phyloP scores from a whole-genome alignment of 441 rosid genomes.

The Flueggea neowawraea region DNA sequence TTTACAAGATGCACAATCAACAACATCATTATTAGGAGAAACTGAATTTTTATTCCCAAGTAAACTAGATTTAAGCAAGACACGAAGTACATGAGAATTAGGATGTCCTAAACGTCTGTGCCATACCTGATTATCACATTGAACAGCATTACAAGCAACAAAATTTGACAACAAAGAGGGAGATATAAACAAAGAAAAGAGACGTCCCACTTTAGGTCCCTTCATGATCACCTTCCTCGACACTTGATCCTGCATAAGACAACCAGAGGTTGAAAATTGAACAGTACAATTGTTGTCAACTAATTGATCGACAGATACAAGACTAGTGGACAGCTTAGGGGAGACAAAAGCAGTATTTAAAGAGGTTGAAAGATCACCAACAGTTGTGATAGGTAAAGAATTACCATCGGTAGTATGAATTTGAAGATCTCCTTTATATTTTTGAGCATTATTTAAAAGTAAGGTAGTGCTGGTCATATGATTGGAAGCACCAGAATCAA shows the following conservation, averaged over 20 bases:
- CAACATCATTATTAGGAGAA: not conserved
- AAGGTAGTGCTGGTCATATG: not conserved
- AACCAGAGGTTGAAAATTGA: constrained; percentile 4
- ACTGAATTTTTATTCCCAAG: not conserved
- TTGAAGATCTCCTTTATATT: not conserved
- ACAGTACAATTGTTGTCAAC: not conserved
- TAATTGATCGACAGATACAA: not conserved
- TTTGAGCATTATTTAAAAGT: not conserved
- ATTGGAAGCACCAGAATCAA: constrained; percentile 6
- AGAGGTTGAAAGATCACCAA: constrained; percentile 3
- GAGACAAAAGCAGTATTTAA: not conserved
- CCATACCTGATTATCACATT: constrained; percentile 1
- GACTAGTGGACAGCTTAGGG: not conserved
- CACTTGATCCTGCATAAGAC: constrained; percentile 3
- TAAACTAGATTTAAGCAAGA: not conserved
- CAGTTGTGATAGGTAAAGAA: constrained; percentile 1
- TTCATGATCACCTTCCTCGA: not conserved
- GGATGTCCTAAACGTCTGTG: not conserved
- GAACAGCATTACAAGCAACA: constrained; percentile 3
- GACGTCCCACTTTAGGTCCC: not conserved
- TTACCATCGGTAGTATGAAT: constrained; percentile 4
- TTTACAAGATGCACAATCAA: not conserved
- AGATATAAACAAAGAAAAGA: not conserved
- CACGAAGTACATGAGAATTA: not conserved
- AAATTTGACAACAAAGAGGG: not conserved